phyloP scores from a whole-genome alignment of 345 rosid genomes.

The Citrus maxima region DNA sequence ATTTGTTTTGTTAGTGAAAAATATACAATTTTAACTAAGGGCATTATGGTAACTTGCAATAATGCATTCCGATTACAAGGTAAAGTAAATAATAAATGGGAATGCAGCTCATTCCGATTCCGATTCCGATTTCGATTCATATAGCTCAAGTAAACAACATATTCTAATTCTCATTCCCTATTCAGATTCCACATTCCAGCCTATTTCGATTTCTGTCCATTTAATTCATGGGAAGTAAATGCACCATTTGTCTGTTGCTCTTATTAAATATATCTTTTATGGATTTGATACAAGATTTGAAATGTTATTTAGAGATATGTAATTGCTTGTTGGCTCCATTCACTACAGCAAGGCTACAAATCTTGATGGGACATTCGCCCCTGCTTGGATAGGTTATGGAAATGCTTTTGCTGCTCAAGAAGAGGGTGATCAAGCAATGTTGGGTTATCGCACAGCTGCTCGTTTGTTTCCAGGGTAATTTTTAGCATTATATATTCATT shows the following conservation, averaged over 20 bases:
- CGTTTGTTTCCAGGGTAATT: conserved; percentile 94
- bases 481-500: not conserved
- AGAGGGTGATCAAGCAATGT: conserved; percentile 98
- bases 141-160: too few species aligned
- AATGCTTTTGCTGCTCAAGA: conserved; percentile 90
- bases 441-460: conserved; percentile 92
- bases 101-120: too few species aligned
- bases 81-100: too few species aligned
- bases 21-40: too few species aligned
- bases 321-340: conserved; percentile 13
- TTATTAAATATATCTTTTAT: not conserved
- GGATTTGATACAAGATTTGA: not conserved
- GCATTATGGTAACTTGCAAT: too few species aligned
- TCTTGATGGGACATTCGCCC: conserved; percentile 75
- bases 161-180: too few species aligned
- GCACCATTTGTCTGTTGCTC: not conserved
- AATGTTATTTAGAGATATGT: conserved; percentile 6
- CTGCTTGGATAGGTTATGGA: conserved; percentile 95
- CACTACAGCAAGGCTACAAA: conserved; percentile 77
- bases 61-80: too few species aligned
- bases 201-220: too few species aligned
- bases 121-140: too few species aligned
- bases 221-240: too few species aligned
- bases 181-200: too few species aligned
- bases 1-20: too few species aligned